phyloP scores from a whole-genome alignment of 768 basidiomycete genomes.

The Chalciporus piperatus region DNA sequence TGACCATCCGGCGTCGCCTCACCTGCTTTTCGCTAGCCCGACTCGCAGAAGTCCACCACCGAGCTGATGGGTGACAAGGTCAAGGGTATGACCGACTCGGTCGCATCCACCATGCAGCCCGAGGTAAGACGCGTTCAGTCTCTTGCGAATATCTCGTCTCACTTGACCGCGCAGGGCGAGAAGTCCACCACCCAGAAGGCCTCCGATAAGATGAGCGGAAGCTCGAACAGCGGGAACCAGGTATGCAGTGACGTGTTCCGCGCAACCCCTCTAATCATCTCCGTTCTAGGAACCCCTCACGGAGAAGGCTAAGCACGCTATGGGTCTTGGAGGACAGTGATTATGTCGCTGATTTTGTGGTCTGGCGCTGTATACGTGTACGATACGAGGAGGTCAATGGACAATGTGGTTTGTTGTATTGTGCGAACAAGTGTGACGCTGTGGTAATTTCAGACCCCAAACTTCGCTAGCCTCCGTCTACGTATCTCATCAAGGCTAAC shows the following conservation, averaged over 20 bases:
- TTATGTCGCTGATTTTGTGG: not conserved
- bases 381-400: not conserved
- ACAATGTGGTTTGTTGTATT: not conserved
- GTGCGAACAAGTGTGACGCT: not conserved
- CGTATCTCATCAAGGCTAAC: slow-evolving; percentile 67
- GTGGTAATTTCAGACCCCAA: slow-evolving; percentile 43
- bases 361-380: not conserved
- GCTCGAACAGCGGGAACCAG: slow-evolving; percentile 43
- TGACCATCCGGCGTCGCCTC: not conserved
- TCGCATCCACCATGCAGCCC: slow-evolving; percentile 48
- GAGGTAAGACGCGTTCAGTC: slow-evolving; percentile 28
- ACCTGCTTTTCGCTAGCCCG: slow-evolving; percentile 40
- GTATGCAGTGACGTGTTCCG: slow-evolving; percentile 24
- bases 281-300: slow-evolving; percentile 9
- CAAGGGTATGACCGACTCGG: slow-evolving; percentile 48
- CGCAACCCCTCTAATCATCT: not conserved
- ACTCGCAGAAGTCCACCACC: slow-evolving; percentile 53
- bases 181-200: slow-evolving; percentile 51
- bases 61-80: slow-evolving; percentile 50
- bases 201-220: slow-evolving; percentile 47
- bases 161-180: slow-evolving; percentile 35
- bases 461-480: slow-evolving; percentile 58
- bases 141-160: too few relatives aligned
- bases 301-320: slow-evolving; percentile 13
- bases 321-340: not conserved